Evolutionary conservation across 169 alveolate genomes (phyloP).

Genomic region (Eimeria sp.): DNA sequence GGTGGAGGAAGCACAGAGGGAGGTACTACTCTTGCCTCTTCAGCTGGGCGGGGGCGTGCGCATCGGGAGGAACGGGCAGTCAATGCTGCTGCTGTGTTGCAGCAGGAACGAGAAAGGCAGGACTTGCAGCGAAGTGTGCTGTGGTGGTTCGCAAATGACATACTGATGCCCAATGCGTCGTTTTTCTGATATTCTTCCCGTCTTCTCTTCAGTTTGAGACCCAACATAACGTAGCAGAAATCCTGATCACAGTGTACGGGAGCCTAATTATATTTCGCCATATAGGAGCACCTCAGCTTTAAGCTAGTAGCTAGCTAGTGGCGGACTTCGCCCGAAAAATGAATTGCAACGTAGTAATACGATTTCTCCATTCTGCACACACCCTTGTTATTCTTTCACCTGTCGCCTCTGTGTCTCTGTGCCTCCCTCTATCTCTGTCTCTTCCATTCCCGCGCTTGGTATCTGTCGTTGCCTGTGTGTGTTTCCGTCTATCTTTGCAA

Average conservation of each 20-base stretch:
- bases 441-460: too few species aligned
- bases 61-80: slow-evolving; percentile 14
- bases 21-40: neutral
- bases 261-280: neutral
- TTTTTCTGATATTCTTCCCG: neutral
- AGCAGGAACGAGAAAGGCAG: slow-evolving; percentile 55
- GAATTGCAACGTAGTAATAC: neutral
- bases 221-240: neutral
- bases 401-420: too few species aligned
- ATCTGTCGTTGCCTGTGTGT: neutral
- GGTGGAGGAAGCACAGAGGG: neutral
- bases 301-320: neutral
- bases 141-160: slow-evolving; percentile 55
- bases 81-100: slow-evolving; percentile 55
- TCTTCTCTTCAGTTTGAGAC: neutral
- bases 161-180: slow-evolving; percentile 31
- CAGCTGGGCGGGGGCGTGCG: neutral
- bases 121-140: slow-evolving; percentile 36
- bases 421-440: too few species aligned
- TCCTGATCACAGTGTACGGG: neutral
- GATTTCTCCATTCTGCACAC: neutral
- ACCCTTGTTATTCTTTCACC: neutral
- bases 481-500: neutral
- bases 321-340: neutral
- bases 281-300: neutral